A percentile compares a stretch with the other conserved stretches of the same genome.
These are phyloP conservation scores for Amanita muscaria DNA, from an alignment of 768 basidiomycete genomes.

Conservation along the genomic window DNA sequence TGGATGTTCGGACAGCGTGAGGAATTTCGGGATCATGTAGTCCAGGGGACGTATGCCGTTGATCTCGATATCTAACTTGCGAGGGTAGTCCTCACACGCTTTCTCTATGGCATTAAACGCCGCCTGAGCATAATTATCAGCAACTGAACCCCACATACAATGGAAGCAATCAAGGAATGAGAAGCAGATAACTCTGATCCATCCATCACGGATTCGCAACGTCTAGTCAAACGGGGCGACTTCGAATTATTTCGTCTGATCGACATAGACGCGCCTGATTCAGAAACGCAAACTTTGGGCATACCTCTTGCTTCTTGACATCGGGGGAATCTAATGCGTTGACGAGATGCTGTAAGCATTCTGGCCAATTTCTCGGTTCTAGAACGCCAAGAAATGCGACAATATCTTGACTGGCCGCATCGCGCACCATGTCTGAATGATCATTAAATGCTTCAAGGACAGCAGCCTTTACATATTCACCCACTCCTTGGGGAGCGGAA, in stretches of 20 bases:
- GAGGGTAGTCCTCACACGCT: conserved; percentile 94
- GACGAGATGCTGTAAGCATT: conserved; percentile 83
- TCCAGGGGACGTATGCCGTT: conserved; percentile 90
- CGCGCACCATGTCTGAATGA: conserved; percentile 79
- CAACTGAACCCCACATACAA: background rate
- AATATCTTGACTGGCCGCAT: conserved; percentile 89
- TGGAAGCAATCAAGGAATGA: background rate
- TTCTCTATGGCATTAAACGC: conserved; percentile 93
- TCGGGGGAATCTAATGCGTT: conserved; percentile 70
- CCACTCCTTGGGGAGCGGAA: conserved; percentile 53
- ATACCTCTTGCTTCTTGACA: conserved; percentile 78
- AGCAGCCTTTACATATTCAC: conserved; percentile 64
- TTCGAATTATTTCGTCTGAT: conserved; percentile 4
- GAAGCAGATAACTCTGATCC: conserved; percentile 6
- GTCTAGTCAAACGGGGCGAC: conserved; percentile 2
- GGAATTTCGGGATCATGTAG: conserved; percentile 94
- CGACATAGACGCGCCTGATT: conserved; percentile 2
- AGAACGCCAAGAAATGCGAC: conserved; percentile 81
- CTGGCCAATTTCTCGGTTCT: conserved; percentile 91
- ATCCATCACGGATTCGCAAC: conserved; percentile 6
- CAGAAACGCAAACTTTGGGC: conserved; percentile 17
- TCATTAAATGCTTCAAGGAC: conserved; percentile 80
- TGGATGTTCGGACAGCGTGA: conserved; percentile 77
- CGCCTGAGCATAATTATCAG: conserved; percentile 36
- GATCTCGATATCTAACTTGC: conserved; percentile 91